These are phyloP conservation scores for Xylaria sp. DNA, from an alignment of 2,329 filamentous ascomycete species.

Conservation along the genomic window DNA sequence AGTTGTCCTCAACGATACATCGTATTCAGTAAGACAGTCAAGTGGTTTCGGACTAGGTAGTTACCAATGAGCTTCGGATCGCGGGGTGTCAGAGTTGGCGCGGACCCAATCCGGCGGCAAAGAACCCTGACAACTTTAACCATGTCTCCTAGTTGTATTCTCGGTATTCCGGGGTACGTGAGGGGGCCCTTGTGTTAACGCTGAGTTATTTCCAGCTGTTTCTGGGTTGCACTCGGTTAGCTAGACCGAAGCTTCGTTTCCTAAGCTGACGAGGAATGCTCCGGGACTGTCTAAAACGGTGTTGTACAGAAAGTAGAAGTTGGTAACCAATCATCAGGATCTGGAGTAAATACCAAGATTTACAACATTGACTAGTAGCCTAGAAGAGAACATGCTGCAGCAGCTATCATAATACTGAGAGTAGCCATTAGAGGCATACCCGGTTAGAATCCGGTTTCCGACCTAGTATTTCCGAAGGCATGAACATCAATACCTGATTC, in stretches of 20 bases:
- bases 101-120: constrained; percentile 11
- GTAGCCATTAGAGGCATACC: not conserved
- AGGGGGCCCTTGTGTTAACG: not conserved
- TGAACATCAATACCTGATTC: not conserved
- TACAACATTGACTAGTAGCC: not conserved
- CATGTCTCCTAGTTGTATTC: constrained; percentile 5
- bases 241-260: constrained; percentile 1
- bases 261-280: not conserved
- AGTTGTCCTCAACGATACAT: not conserved
- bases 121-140: constrained; percentile 11
- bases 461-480: no score
- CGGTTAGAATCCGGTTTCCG: no score
- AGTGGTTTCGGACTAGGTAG: not conserved
- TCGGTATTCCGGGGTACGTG: constrained; percentile 9
- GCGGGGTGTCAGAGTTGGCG: not conserved
- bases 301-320: not conserved
- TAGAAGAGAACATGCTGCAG: not conserved
- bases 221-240: constrained; percentile 8
- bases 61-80: not conserved
- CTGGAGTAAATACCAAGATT: not conserved
- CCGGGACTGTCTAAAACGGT: not conserved
- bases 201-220: not conserved
- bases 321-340: not conserved
- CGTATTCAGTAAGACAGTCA: not conserved
- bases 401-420: not conserved